Conservation (phyloP, 257 asterid species). For the Striga asiatica region DNA sequence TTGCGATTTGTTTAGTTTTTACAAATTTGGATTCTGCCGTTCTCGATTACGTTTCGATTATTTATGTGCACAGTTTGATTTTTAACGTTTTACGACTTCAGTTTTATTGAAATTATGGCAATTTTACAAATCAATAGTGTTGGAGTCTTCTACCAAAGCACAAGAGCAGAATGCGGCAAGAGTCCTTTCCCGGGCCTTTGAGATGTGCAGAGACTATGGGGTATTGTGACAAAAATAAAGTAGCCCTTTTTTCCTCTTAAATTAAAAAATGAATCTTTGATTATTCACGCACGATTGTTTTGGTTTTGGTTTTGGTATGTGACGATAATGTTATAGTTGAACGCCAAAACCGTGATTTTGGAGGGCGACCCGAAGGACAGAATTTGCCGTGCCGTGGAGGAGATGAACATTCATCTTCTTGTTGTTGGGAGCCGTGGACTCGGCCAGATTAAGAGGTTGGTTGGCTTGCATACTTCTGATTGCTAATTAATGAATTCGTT, state of each 20-base stretch:
- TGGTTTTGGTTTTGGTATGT: too few species aligned
- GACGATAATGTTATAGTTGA: too few species aligned
- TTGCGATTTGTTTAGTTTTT: too few species aligned
- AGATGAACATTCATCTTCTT: slow-evolving; percentile 34
- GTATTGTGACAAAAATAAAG: slow-evolving; percentile 20
- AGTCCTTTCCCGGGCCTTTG: slow-evolving; percentile 32
- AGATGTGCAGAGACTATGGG: slow-evolving; percentile 35
- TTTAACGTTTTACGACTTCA: neutral
- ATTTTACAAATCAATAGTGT: slow-evolving; percentile 12
- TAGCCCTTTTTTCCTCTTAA: too few species aligned
- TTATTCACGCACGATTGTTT: too few species aligned
- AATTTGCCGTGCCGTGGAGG: slow-evolving; percentile 35
- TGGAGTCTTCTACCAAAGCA: slow-evolving; percentile 31
- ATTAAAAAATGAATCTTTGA: too few species aligned
- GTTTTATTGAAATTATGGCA: neutral
- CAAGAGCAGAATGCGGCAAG: slow-evolving; percentile 37
- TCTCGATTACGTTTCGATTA: too few species aligned
- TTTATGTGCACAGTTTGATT: too few species aligned
- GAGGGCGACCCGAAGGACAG: slow-evolving; percentile 53
- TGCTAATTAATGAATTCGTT: neutral
- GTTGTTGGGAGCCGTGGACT: slow-evolving; percentile 54
- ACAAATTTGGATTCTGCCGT: too few species aligned
- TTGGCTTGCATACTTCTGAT: too few species aligned
- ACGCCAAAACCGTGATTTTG: slow-evolving; percentile 29
- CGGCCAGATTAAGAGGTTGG: slow-evolving; percentile 48